Evolutionary conservation across 2,329 filamentous ascomycete species (phyloP).

Genomic region (Fusarium liriodendri): DNA sequence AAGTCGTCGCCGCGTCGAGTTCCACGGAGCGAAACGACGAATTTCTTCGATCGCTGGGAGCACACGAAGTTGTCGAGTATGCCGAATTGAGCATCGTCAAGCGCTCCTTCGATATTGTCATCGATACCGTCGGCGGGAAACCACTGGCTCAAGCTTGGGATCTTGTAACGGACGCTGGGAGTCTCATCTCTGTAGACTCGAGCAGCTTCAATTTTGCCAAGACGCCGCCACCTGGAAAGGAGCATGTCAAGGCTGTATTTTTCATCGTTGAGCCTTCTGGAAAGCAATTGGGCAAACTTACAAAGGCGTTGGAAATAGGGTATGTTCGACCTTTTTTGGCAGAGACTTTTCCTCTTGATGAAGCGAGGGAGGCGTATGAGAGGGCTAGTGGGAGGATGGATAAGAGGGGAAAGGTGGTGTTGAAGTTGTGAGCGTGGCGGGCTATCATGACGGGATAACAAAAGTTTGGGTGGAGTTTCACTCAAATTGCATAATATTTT

Average conservation of each 20-base stretch:
- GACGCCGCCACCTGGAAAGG: neutral
- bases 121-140: conserved; percentile 47
- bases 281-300: neutral
- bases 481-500: neutral
- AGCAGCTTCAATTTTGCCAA: conserved; percentile 14
- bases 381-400: conserved; percentile 11
- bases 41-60: conserved; percentile 37
- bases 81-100: neutral
- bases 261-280: conserved; percentile 14
- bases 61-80: conserved; percentile 40
- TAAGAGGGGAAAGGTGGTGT: conserved; percentile 12
- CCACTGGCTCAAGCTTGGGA: conserved; percentile 45
- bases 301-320: neutral
- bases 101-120: conserved; percentile 39
- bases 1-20: conserved; percentile 46
- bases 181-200: conserved; percentile 31
- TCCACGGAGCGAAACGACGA: conserved; percentile 24
- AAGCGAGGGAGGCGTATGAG: conserved; percentile 4
- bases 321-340: conserved; percentile 15
- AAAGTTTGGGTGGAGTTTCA: neutral
- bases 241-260: neutral
- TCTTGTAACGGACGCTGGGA: conserved; percentile 39
- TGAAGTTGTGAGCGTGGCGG: neutral
- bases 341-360: conserved; percentile 5
- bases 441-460: neutral